Base-by-base conservation (phyloP, 768 basidiomycete species). In the Asterophora parasitica region DNA sequence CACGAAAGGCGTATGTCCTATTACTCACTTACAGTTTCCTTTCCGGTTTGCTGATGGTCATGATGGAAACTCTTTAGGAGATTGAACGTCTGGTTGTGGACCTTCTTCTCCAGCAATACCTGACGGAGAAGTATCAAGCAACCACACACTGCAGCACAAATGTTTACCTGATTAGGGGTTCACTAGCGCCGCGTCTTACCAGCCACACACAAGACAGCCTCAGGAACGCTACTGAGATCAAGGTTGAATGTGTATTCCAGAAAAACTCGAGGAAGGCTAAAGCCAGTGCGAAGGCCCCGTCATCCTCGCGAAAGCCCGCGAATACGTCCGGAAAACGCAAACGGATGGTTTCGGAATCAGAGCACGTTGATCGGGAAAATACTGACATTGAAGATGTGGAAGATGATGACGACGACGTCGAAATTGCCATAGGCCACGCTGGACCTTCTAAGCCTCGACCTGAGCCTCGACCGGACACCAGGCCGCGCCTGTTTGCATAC, bases 41-140 rank as follows among this genome's bases (percentile, higher is more conserved):
- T 30, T 23, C n/a, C 36, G 48, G 38, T 30, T 40, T 46, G 12
- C 20, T 53, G 52, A 39, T n/a, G n/a, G n/a, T n/a, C n/a, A n/a
- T n/a, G n/a, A n/a, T 5, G 48, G 19, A 16, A 27, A 5, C 37
- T 37, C 43, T 32, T 15, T 54, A 95, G 90, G 84, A 91, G 40
- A 71, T 80, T 32, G 92, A 94, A 62, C 67, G 73, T 16, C 72
- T 97, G 13, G 58, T 92, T 15, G 77, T 91, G 9, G 72, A 84
- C 23, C 70, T 97, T 3, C 62, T 88, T 12, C 60, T 87, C 15
- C 62, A 76, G 13, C 70, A 73, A 1, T 90, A n/a, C n/a, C n/a
- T n/a, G n/a, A n/a, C n/a, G n/a, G n/a, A n/a, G n/a, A 62, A 88
- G 13, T 60, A 87, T 16, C 62, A 76, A 13, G 69, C 73, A 1